phyloP scores from a whole-genome alignment of 768 basidiomycete species.

The Crassisporium funariophilum region DNA sequence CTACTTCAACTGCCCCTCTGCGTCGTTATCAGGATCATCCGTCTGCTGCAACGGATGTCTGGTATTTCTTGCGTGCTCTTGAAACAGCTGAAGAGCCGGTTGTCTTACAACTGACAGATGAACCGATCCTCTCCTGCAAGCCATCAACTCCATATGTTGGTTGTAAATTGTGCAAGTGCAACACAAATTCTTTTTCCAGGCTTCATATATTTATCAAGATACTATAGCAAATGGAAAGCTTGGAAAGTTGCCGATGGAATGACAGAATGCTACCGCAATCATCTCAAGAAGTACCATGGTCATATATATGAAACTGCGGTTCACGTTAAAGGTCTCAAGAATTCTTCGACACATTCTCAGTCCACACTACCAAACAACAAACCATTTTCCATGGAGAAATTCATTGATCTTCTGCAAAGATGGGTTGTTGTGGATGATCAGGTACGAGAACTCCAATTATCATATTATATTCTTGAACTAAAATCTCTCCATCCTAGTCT shows the following conservation, averaged over 20 bases:
- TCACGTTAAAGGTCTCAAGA: conserved; percentile 16
- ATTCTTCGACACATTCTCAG: too few relatives aligned
- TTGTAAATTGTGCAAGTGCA: conserved; percentile 19
- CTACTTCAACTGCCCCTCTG: too few relatives aligned
- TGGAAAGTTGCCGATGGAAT: conserved; percentile 23
- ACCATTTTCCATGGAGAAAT: conserved; percentile 24
- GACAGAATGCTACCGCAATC: conserved; percentile 22
- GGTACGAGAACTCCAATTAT: conserved; percentile 30
- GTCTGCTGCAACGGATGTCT: conserved; percentile 21
- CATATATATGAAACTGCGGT: conserved; percentile 15
- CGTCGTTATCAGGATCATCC: too few relatives aligned
- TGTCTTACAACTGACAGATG: neutral
- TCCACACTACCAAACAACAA: neutral
- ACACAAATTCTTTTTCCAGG: too few relatives aligned
- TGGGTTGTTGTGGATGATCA: conserved; percentile 35
- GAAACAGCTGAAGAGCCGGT: conserved; percentile 10
- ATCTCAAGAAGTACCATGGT: conserved; percentile 22
- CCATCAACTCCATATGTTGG: conserved; percentile 14
- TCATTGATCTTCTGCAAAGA: conserved; percentile 17
- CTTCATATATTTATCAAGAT: too few relatives aligned
- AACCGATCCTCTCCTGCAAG: conserved; percentile 3
- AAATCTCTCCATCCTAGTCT: conserved; percentile 24
- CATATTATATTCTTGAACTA: neutral
- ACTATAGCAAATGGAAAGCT: conserved; percentile 8
- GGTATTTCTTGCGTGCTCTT: conserved; percentile 19